These are phyloP conservation scores for Yamadazyma friedrichii DNA, from an alignment of 1,139 yeast species.

Conservation along the genomic window DNA sequence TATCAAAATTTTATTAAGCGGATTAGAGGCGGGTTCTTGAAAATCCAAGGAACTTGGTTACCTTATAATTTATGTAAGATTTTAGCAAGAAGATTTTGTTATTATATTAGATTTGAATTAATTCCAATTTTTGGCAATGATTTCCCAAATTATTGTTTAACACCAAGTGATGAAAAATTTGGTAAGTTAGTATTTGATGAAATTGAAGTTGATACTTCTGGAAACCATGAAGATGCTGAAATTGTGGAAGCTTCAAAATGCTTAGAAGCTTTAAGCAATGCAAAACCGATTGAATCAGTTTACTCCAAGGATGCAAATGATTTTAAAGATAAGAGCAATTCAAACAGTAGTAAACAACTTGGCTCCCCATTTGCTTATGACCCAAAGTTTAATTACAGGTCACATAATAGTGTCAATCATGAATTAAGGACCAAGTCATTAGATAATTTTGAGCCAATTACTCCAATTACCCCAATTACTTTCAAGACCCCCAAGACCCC, in stretches of 20 bases:
- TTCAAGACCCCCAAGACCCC: too few species aligned
- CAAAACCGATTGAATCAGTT: conserved; percentile 1
- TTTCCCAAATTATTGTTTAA: conserved; percentile 70
- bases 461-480: too few species aligned
- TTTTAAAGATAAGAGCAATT: not conserved
- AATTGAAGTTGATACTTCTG: conserved; percentile 1
- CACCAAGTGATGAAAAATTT: conserved; percentile 64
- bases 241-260: conserved; percentile 43
- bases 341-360: not conserved
- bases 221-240: conserved; percentile 23
- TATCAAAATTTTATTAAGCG: conserved; percentile 65
- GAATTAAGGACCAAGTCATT: not conserved
- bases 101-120: conserved; percentile 69
- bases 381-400: not conserved
- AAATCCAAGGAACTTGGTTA: conserved; percentile 95
- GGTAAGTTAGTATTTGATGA: conserved; percentile 49
- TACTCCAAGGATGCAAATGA: not conserved
- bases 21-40: conserved; percentile 87
- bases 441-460: too few species aligned
- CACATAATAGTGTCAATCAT: too few species aligned
- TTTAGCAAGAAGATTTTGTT: conserved; percentile 76
- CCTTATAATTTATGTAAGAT: conserved; percentile 69
- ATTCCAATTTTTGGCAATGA: conserved; percentile 77
- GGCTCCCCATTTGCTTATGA: not conserved
- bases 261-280: conserved; percentile 27